phyloP scores from a whole-genome alignment of 768 basidiomycete species.

The Chalciporus chontae region DNA sequence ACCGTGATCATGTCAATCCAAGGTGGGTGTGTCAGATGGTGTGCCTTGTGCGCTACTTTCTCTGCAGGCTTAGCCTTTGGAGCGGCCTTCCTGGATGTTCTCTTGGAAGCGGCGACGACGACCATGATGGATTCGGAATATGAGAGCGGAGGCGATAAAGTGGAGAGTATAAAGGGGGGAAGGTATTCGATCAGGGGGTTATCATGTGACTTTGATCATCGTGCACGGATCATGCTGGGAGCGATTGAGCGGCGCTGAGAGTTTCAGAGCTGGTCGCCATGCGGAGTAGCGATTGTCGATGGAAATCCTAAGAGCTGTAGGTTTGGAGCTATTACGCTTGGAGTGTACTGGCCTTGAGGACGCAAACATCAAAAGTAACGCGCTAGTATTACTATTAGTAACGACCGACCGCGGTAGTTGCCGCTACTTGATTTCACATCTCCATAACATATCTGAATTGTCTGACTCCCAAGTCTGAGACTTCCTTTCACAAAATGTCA shows the following conservation, averaged over 20 bases:
- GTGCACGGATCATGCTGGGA: slow-evolving; percentile 27
- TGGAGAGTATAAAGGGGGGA: background rate
- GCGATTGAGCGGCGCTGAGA: too few species aligned
- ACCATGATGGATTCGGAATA: slow-evolving; percentile 19
- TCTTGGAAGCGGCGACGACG: slow-evolving; percentile 31
- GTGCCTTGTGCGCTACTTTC: slow-evolving; percentile 37
- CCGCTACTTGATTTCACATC: too few species aligned
- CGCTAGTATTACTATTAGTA: too few species aligned
- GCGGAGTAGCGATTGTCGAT: too few species aligned
- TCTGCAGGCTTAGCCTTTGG: slow-evolving; percentile 5
- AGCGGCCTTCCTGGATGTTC: slow-evolving; percentile 36
- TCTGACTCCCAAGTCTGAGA: background rate
- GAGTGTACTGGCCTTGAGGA: too few species aligned
- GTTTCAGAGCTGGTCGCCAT: too few species aligned
- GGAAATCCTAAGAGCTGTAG: too few species aligned
- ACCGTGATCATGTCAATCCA: slow-evolving; percentile 44
- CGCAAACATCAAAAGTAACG: too few species aligned
- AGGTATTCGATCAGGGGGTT: too few species aligned
- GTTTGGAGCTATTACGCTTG: too few species aligned
- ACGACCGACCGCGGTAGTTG: too few species aligned
- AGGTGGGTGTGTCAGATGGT: slow-evolving; percentile 49
- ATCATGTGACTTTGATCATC: slow-evolving; percentile 26
- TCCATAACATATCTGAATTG: background rate
- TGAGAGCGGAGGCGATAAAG: slow-evolving; percentile 2
- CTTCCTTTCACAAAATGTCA: slow-evolving; percentile 24